phyloP scores from a whole-genome alignment of 306 rosid species.

The Crataegus laevigata region DNA sequence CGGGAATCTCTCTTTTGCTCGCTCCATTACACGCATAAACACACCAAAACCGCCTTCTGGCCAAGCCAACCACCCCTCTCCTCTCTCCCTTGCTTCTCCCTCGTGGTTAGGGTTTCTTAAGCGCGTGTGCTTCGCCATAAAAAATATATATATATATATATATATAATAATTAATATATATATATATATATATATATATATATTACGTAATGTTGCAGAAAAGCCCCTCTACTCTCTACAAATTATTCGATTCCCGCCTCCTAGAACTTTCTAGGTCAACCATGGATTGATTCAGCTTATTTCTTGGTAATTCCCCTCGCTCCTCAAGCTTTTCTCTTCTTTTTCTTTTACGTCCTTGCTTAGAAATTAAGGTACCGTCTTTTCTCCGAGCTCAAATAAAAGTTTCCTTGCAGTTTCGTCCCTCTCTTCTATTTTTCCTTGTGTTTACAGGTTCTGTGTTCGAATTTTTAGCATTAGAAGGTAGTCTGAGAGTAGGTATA shows the following conservation, averaged over 20 bases:
- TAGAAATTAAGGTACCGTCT: background rate
- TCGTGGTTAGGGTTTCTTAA: conserved; percentile 67
- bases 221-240: conserved; percentile 2
- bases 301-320: conserved; percentile 11
- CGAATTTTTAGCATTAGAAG: background rate
- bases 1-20: background rate
- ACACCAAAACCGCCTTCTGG: background rate
- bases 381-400: background rate
- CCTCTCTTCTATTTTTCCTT: background rate
- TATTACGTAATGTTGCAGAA: conserved; percentile 17
- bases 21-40: background rate
- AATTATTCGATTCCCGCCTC: conserved; percentile 12
- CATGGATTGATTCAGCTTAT: conserved; percentile 27
- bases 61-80: background rate
- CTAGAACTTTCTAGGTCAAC: conserved; percentile 18
- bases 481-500: background rate
- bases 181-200: background rate
- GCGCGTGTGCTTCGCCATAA: conserved; percentile 13
- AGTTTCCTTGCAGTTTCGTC: background rate
- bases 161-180: background rate
- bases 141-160: background rate
- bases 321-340: background rate
- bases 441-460: background rate
- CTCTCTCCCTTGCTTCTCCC: background rate
- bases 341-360: background rate